Conservation (phyloP, 1,284 basidiomycete genomes). For the Trichosporon sp. region DNA sequence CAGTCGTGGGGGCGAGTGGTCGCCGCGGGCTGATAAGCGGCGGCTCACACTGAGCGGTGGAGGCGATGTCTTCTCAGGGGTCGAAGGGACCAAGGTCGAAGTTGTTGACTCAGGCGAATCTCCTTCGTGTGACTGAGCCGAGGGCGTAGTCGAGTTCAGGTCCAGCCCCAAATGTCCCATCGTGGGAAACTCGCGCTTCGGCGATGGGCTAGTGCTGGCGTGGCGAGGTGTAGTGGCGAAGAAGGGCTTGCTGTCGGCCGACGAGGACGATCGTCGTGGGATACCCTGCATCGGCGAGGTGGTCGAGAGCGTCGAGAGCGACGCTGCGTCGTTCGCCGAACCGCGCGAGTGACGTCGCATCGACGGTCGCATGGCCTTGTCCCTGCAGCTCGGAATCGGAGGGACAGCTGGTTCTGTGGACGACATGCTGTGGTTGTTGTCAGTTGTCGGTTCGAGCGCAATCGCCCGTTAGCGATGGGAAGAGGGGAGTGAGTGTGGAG, state of each 20-base stretch:
- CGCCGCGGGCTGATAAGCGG: constrained; percentile 3
- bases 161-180: neutral
- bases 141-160: neutral
- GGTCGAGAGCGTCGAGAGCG: neutral
- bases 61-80: neutral
- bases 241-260: neutral
- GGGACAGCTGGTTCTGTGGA: neutral
- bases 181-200: neutral
- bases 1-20: constrained; percentile 7
- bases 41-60: neutral
- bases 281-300: neutral
- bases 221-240: neutral
- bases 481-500: neutral
- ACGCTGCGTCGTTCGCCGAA: neutral
- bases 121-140: neutral
- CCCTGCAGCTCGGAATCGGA: neutral
- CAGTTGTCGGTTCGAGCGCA: neutral
- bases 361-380: neutral
- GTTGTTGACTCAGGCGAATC: neutral
- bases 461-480: neutral
- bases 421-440: neutral
- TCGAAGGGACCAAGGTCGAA: neutral
- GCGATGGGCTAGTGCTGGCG: neutral
- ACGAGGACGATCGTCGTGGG: neutral
- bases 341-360: neutral